Percentiles rank a stretch among this genome's conserved stretches.
phyloP scores from a whole-genome alignment of 805 yeast species.

The Schwanniomyces sp. region DNA sequence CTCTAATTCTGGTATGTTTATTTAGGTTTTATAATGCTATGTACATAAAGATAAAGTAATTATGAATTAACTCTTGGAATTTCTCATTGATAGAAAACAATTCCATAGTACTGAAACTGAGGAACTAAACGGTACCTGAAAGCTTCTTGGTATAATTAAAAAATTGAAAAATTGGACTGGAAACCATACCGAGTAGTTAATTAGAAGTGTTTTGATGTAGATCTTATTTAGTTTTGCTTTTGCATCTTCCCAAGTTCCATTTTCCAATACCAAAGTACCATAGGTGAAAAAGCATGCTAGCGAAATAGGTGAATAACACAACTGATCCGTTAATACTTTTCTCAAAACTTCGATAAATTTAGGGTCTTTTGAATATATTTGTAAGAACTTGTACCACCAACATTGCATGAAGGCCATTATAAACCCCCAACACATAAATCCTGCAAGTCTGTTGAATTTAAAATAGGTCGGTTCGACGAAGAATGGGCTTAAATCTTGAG shows the following conservation, averaged over 20 bases:
- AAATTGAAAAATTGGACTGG: constrained; percentile 78
- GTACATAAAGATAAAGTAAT: neutral
- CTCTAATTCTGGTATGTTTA: constrained; percentile 29
- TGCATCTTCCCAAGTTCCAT: constrained; percentile 65
- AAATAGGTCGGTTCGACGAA: constrained; percentile 41
- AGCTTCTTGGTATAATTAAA: constrained; percentile 61
- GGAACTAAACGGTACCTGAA: constrained; percentile 90
- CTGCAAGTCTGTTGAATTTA: constrained; percentile 67
- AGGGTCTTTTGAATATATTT: constrained; percentile 79
- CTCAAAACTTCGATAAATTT: constrained; percentile 82
- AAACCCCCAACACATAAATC: constrained; percentile 88
- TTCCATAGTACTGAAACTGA: constrained; percentile 91
- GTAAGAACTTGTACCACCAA: constrained; percentile 84
- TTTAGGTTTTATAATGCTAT: constrained; percentile 10
- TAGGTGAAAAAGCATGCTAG: constrained; percentile 78
- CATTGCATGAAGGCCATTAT: constrained; percentile 79
- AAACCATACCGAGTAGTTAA: constrained; percentile 78
- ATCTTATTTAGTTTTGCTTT: constrained; percentile 61
- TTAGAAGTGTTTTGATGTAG: constrained; percentile 66
- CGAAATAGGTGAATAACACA: constrained; percentile 85
- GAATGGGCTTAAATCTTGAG: constrained; percentile 6
- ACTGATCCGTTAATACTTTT: constrained; percentile 86
- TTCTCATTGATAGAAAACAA: constrained; percentile 82
- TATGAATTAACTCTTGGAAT: constrained; percentile 27
- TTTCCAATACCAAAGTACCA: constrained; percentile 78